Base-by-base conservation (phyloP, 2,329 filamentous ascomycete species). In the Ramichloridium luteum region DNA sequence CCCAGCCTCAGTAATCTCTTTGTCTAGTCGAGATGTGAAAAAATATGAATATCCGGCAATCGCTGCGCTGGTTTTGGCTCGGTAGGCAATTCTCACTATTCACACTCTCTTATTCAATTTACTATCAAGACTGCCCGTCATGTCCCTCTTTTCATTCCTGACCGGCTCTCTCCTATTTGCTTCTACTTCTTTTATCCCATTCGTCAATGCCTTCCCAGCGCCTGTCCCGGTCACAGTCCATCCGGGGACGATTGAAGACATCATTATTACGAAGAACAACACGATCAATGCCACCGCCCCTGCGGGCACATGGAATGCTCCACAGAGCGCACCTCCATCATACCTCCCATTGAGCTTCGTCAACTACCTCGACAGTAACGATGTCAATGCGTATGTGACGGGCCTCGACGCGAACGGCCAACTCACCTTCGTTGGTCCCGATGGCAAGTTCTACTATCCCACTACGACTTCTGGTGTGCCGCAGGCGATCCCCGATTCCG, bases 321-420 rank as follows among this genome's bases (percentile, higher is more conserved):
- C 23, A n/a, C 12, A 34, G 13, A 34, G 32, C 20, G 17, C 23
- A 14, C 32, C 32, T 8, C 17, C 32, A 6, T 28, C 27, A 4
- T 29, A 33, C 23, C 39, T 40, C 8, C 37, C 38, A 12, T 34
- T 50, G 6, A 39, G 38, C 2, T 44, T 67, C 3, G 50, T 62
- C 42, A 67, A 67, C 40, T 62, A 63, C 37, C 54, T 61, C 27
- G 36, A 38, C 8, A 54, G 51, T 3, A 37, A 41, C 0, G 48
- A 41, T 10, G 44, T 65, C 36, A 61, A 58, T 28, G 58, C 58
- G 1, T 67, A 67, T 38, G 48, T 67, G 18, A 57, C 58, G 13
- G 64, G 62, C 3, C 41, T 61, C 3, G 61, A 67, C 40, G 43
- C 47, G 1, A 40, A 54, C 10, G 49, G 51, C 1, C 43, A 46